Evolutionary conservation across 2,329 filamentous ascomycete species (phyloP).

Genomic region (Ceratocystis smalleyi): DNA sequence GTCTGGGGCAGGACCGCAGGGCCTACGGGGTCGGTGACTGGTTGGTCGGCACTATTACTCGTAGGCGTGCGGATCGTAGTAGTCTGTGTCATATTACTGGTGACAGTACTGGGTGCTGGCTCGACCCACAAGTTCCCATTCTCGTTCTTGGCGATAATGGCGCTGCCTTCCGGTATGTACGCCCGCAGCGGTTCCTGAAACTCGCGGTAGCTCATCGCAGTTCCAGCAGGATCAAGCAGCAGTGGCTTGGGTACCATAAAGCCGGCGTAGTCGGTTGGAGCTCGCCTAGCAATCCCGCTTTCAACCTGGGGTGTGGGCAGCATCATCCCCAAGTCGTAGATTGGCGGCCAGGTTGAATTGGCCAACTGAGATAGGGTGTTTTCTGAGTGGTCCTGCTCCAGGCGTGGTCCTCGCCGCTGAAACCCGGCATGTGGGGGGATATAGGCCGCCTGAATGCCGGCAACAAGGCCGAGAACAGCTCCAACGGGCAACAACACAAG

Average conservation of each 20-base stretch:
- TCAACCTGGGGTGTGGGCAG: not conserved
- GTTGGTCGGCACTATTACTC: not conserved
- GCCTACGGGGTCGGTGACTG: not conserved
- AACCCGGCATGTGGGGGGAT: not conserved
- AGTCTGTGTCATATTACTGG: not conserved
- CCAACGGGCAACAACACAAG: not conserved
- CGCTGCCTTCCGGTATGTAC: not conserved
- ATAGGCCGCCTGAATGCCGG: not conserved
- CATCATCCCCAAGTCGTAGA: not conserved
- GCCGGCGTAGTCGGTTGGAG: not conserved
- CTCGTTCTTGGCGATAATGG: constrained; percentile 3
- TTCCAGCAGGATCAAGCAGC: not conserved
- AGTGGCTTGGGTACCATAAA: not conserved
- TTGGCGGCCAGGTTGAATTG: not conserved
- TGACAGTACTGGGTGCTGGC: not conserved
- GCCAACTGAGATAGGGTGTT: not conserved
- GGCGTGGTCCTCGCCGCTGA: not conserved
- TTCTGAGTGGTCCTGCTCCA: not conserved
- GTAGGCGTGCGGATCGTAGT: not conserved
- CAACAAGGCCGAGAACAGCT: not conserved
- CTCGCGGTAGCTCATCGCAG: not conserved
- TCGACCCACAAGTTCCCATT: not conserved
- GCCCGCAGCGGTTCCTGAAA: not conserved
- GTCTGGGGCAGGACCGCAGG: not conserved
- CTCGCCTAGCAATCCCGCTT: not conserved